Conservation (phyloP, 164 flowering plant species). For the Litsea cubeba region DNA sequence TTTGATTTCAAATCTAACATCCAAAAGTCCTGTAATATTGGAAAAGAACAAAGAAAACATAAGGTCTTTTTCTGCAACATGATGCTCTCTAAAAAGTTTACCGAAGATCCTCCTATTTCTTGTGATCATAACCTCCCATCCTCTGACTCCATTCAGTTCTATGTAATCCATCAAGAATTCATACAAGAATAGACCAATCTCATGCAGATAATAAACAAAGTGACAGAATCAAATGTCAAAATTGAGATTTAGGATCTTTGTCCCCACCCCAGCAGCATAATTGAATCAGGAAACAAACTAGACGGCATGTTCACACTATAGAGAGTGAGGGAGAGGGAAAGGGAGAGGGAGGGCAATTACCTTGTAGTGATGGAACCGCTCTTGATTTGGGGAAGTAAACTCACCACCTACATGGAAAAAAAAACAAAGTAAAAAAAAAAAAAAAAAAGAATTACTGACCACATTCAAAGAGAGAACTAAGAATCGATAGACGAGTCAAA, state of each 20-base stretch:
- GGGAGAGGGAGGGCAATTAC: conserved; percentile 25
- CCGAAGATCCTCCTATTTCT: not conserved
- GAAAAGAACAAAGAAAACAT: conserved; percentile 1
- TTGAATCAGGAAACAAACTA: too few relatives aligned
- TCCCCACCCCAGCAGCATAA: too few relatives aligned
- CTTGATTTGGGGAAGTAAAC: conserved; percentile 98
- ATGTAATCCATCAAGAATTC: not conserved
- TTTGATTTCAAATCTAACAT: conserved; percentile 87
- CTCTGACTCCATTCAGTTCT: not conserved
- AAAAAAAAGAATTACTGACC: too few relatives aligned
- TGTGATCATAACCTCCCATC: not conserved
- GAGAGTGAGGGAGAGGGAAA: too few relatives aligned
- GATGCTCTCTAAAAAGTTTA: not conserved
- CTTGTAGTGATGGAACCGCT: conserved; percentile 98
- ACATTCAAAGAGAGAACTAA: not conserved
- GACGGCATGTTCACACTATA: too few relatives aligned
- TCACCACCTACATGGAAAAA: conserved; percentile 72
- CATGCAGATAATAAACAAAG: not conserved
- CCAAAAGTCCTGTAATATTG: conserved; percentile 80
- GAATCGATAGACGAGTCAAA: not conserved
- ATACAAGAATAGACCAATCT: not conserved
- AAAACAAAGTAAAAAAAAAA: too few relatives aligned
- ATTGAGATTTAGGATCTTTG: not conserved
- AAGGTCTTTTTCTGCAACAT: not conserved
- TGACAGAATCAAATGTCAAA: not conserved